Conservation (phyloP, 2,329 filamentous ascomycete genomes). For the Epichloe typhina region DNA sequence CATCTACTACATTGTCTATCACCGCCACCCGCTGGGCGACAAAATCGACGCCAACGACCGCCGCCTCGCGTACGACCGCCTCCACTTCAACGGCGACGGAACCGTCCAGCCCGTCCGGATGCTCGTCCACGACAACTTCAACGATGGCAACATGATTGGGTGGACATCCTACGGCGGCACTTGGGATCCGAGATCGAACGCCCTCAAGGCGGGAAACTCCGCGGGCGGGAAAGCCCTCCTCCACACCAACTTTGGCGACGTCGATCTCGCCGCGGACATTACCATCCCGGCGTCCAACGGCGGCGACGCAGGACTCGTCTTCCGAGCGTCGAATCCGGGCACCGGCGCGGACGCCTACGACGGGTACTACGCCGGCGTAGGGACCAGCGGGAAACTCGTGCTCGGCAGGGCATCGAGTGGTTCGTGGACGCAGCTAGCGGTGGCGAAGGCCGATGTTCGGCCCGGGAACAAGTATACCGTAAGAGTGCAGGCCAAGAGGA, state of each 20-base stretch:
- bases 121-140: slow-evolving; percentile 30
- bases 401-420: slow-evolving; percentile 11
- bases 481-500: slow-evolving; percentile 6
- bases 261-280: slow-evolving; percentile 19
- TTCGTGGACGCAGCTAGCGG: slow-evolving; percentile 5
- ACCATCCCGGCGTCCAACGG: slow-evolving; percentile 3
- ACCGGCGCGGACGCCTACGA: no score
- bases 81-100: no score
- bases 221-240: slow-evolving; percentile 16
- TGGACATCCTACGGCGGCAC: slow-evolving; percentile 18
- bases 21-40: no score
- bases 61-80: no score
- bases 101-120: slow-evolving; percentile 30
- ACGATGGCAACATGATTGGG: slow-evolving; percentile 23
- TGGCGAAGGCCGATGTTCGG: slow-evolving; percentile 3
- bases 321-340: no score
- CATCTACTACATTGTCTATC: no score
- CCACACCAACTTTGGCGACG: slow-evolving; percentile 23
- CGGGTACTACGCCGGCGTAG: slow-evolving; percentile 5
- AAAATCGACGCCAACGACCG: no score
- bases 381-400: slow-evolving; percentile 12
- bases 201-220: slow-evolving; percentile 11
- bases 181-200: slow-evolving; percentile 8
- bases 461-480: slow-evolving; percentile 5
- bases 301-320: slow-evolving; percentile 3